phyloP scores from a whole-genome alignment of 2,329 filamentous ascomycete species.

The Exophiala aquamarina region DNA sequence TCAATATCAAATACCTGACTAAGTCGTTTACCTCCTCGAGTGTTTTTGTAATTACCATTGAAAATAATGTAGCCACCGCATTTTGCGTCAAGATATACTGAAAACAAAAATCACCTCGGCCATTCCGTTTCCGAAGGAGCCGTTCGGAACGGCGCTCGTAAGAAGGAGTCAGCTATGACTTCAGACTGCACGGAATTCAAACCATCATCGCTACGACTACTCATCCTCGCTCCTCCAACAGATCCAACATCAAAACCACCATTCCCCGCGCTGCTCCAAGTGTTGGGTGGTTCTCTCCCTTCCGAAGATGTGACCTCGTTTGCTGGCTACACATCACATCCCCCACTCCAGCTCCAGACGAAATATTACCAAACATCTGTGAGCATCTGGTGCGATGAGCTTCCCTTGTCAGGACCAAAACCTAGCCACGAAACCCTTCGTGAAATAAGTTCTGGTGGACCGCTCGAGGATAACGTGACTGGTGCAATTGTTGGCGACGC shows the following conservation, averaged over 20 bases:
- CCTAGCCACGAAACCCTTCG: neutral
- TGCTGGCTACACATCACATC: constrained; percentile 47
- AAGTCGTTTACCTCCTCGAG: too few species aligned
- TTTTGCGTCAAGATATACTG: too few species aligned
- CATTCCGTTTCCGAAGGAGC: too few species aligned
- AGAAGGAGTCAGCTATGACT: constrained; percentile 2
- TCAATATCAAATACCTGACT: constrained; percentile 4
- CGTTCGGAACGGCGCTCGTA: too few species aligned
- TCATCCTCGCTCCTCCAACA: constrained; percentile 24
- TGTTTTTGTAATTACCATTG: too few species aligned
- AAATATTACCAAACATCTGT: constrained; percentile 47
- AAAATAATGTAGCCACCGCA: too few species aligned
- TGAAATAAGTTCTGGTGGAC: neutral
- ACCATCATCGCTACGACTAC: constrained; percentile 24
- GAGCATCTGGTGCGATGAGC: constrained; percentile 49
- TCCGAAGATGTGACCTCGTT: constrained; percentile 33
- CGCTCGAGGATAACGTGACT: neutral
- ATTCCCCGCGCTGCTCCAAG: constrained; percentile 24
- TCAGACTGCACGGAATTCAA: constrained; percentile 2
- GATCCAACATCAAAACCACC: constrained; percentile 11
- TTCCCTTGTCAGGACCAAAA: constrained; percentile 25
- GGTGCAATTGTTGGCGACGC: neutral
- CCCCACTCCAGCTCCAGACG: constrained; percentile 40
- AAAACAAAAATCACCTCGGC: too few species aligned
- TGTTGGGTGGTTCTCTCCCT: constrained; percentile 21